A percentile compares a stretch with the other conserved stretches of the same genome.
These are phyloP conservation scores for Wickerhamomyces chambardii DNA, from an alignment of 805 yeast genomes.

Conservation along the genomic window DNA sequence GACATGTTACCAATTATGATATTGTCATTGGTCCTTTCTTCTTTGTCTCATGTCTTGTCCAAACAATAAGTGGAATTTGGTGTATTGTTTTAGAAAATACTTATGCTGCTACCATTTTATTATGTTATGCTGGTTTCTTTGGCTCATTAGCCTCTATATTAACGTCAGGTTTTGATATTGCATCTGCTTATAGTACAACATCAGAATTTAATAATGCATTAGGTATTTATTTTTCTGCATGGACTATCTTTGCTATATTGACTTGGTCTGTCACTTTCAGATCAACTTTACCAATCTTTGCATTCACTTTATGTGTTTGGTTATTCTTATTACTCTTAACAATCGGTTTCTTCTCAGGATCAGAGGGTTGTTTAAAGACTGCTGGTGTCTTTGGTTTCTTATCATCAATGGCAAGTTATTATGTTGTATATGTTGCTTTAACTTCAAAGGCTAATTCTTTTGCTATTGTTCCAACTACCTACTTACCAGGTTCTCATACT, in stretches of 20 bases:
- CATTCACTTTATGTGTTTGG: slow-evolving; percentile 32
- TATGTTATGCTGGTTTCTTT: slow-evolving; percentile 50
- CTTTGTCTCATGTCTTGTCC: slow-evolving; percentile 41
- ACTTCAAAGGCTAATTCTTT: slow-evolving; percentile 10
- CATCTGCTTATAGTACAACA: slow-evolving; percentile 23
- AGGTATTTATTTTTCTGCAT: slow-evolving; percentile 40
- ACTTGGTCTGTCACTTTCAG: slow-evolving; percentile 38
- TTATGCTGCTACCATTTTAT: slow-evolving; percentile 45
- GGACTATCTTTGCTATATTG: slow-evolving; percentile 41
- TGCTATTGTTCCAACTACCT: slow-evolving; percentile 1
- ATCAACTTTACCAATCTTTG: slow-evolving; percentile 32
- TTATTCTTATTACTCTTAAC: slow-evolving; percentile 36
- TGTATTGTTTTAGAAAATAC: slow-evolving; percentile 42
- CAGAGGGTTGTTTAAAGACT: slow-evolving; percentile 24
- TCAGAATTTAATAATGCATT: slow-evolving; percentile 31
- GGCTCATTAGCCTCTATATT: slow-evolving; percentile 36
- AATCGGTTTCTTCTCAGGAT: slow-evolving; percentile 31
- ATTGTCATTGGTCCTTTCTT: slow-evolving; percentile 35
- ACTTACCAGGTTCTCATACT: background rate
- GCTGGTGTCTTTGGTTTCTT: slow-evolving; percentile 40
- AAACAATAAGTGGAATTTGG: slow-evolving; percentile 41
- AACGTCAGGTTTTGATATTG: slow-evolving; percentile 33
- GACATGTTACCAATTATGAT: slow-evolving; percentile 32
- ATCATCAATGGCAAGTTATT: slow-evolving; percentile 33
- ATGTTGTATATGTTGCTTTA: slow-evolving; percentile 36